Percentiles rank a stretch among this genome's conserved stretches.
phyloP scores from a whole-genome alignment of 441 rosid genomes.

The Corymbia citriodora region DNA sequence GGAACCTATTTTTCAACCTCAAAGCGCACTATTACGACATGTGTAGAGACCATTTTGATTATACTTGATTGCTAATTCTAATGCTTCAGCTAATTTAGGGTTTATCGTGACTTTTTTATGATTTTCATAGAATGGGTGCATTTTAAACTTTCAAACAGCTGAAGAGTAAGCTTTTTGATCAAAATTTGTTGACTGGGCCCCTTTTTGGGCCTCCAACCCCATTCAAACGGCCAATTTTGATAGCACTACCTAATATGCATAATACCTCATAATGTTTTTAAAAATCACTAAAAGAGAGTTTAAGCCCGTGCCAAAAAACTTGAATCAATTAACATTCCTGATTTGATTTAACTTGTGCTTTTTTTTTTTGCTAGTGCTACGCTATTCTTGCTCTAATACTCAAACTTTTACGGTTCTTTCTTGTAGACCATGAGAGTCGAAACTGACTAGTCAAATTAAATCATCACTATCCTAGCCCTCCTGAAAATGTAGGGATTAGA shows the following conservation, averaged over 20 bases:
- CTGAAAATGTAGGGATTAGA: too few relatives aligned
- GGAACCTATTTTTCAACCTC: neutral
- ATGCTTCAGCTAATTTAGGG: neutral
- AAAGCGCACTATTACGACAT: neutral
- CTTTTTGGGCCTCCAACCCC: neutral
- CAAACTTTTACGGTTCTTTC: too few relatives aligned
- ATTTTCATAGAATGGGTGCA: neutral
- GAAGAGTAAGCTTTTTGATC: neutral
- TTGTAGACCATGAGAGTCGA: too few relatives aligned
- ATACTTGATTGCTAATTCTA: neutral
- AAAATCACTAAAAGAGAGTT: neutral
- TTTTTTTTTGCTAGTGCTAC: too few relatives aligned
- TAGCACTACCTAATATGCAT: fast-evolving
- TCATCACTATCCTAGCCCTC: too few relatives aligned
- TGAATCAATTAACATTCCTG: neutral
- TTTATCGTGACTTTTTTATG: neutral
- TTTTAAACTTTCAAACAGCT: neutral
- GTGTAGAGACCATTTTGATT: neutral
- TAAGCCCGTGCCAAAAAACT: fast-evolving
- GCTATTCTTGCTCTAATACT: too few relatives aligned
- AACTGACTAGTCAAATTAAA: too few relatives aligned
- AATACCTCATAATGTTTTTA: fast-evolving
- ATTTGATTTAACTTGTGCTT: neutral
- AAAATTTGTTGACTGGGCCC: neutral
- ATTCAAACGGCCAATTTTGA: neutral